These are phyloP conservation scores for Aspergillus pseudoviridinutans DNA, from an alignment of 2,329 filamentous ascomycete genomes.

Conservation along the genomic window DNA sequence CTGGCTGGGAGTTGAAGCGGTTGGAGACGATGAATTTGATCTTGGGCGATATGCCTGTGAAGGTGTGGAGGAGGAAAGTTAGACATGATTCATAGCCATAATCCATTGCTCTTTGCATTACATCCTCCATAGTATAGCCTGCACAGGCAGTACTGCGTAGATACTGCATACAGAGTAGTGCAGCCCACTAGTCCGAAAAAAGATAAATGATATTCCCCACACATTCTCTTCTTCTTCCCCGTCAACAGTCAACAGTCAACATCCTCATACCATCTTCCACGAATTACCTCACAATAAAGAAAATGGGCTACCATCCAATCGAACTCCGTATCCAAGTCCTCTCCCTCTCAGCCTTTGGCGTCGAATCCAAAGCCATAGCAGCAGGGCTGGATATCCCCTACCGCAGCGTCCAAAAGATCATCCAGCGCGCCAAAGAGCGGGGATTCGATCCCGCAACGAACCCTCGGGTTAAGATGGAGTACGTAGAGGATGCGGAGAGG, in stretches of 20 bases:
- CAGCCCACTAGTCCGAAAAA: not conserved
- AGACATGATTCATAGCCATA: not conserved
- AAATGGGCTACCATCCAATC: not conserved
- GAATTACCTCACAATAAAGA: too few species aligned
- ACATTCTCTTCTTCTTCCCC: not conserved
- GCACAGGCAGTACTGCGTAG: too few species aligned
- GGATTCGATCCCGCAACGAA: not conserved
- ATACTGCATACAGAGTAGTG: too few species aligned
- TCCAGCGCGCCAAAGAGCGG: not conserved
- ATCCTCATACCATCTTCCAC: too few species aligned
- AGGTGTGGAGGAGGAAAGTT: constrained; percentile 22
- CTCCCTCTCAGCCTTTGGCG: not conserved
- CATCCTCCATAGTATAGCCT: too few species aligned
- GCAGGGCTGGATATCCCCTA: not conserved
- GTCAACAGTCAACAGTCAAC: too few species aligned
- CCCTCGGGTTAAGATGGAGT: not conserved
- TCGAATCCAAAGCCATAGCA: not conserved
- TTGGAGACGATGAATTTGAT: constrained; percentile 29
- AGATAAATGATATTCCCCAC: not conserved
- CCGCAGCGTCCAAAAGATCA: not conserved
- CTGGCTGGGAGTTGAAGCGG: constrained; percentile 23
- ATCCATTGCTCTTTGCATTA: too few species aligned
- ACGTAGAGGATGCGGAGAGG: not conserved
- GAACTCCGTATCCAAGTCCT: not conserved
- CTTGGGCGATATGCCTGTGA: constrained; percentile 29